Base-by-base conservation (phyloP, 2,329 filamentous ascomycete genomes). In the Catunica adiposa region DNA sequence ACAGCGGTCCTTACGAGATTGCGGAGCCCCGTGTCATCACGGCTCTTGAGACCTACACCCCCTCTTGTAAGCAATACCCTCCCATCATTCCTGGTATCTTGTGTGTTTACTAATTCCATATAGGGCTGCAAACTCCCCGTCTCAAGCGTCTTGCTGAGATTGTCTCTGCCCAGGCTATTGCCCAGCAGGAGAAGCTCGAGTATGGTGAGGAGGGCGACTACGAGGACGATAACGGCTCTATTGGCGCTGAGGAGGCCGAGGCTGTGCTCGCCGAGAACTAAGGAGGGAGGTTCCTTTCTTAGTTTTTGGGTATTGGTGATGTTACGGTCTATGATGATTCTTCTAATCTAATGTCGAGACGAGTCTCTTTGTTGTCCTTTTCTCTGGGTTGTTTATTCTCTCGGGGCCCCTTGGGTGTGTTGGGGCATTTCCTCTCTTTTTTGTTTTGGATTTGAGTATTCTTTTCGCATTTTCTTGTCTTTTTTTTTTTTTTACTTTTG, bases 81-180 rank as follows among this genome's bases (percentile, higher is more conserved):
- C 15, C 22, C 44, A n/a, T 11, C 17, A 46, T 5, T 22, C 8
- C 29, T n/a, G 34, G 51, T n/a, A 26, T 42, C 38, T 8, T 22
- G 56, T 59, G 63, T 56, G 67, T 67, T 69, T 64, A 69, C 57
- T 48, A 51, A 34, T 23, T 20, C 29, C 25, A 11, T n/a, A 1
- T 58, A 92, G 86, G 88, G 90, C 80, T 96, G 52, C 89, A 96
- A 86, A 96, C 89, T 58, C 90, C 90, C 51, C 82, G 90, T 60
- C 72, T 98, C 60, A 97, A 97, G 76, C 84, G 92, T 59, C 76
- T 98, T 55, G 92, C 92, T n/a, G 92, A 98, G 71, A 97, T 98
- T 61, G 92, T 98, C 51, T 94, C 88, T 38, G 86, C 89, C 31
- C 92, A 98, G 70, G 92, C 92, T 31, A 90, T 97, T 65, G 88